Base-by-base conservation (phyloP, 1,284 basidiomycete species). In the Taiwanofungus camphoratus region DNA sequence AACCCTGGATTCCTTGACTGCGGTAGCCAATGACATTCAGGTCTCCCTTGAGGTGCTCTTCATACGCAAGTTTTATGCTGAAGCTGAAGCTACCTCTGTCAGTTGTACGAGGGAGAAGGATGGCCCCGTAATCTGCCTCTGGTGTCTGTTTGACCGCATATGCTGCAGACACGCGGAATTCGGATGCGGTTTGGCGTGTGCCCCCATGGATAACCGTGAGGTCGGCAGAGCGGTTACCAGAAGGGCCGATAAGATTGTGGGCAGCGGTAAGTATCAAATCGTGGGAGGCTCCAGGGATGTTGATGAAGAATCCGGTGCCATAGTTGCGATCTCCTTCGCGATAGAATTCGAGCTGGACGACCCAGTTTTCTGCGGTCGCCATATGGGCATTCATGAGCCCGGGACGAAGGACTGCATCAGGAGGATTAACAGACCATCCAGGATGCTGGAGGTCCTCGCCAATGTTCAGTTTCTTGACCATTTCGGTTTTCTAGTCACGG, bases 21-120 rank as follows among this genome's bases (percentile, higher is more conserved):
- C 21, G 39, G 29, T 46, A 46, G 8, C 45, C 45, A 24, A n/a
- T 45, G 32, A 50, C 42, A 33, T 23, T 31, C 29, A 41, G 11
- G 16, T 40, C 18, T 4, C 36, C 42, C 19, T n/a, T 9, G 15
- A 46, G 5, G 20, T 15, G 9, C 2, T 41, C 21, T 18, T 27
- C 40, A 23, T 46, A 38, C 7, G 9, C 44, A 3, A 45, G 34
- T 19, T 27, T 23, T 8, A 45, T 7, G 34, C 37, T 45, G 33
- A 22, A 45, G 2, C 44, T 34, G 33, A 45, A 45, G 23, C 44
- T 39, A 24, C 20, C 12, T 1, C 12, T 12, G 11, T n/a, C 5
- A 19, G 24, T 11, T 4, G 8, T 13, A 12, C 7, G 23, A 3
- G 33, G 35, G 11, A 41, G 5, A 8, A 3, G 22, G 22, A 45